Percentiles rank a stretch among this genome's conserved stretches.
Conservation (phyloP, 2,329 filamentous ascomycete genomes). For the Fusarium haematococcum region DNA sequence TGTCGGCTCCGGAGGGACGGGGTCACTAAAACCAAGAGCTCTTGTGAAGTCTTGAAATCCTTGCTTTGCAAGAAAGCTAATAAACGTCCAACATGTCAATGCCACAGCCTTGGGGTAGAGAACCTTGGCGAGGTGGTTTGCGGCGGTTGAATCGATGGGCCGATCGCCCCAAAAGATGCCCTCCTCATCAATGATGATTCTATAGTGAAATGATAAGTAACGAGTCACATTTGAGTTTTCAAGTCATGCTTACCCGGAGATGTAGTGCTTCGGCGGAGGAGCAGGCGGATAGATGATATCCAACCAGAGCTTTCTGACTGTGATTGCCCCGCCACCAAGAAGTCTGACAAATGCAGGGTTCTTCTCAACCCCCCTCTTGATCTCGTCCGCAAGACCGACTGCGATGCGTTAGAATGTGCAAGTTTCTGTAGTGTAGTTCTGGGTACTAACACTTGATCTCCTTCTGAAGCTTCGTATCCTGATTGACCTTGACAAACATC, state of each 20-base stretch:
- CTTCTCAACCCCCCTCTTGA: slow-evolving; percentile 53
- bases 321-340: slow-evolving; percentile 61
- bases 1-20: slow-evolving; percentile 42
- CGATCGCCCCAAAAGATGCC: slow-evolving; percentile 60
- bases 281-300: slow-evolving; percentile 69
- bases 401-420: slow-evolving; percentile 23
- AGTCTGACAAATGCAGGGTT: slow-evolving; percentile 56
- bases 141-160: slow-evolving; percentile 61
- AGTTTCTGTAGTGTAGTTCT: too few relatives aligned
- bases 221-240: slow-evolving; percentile 33
- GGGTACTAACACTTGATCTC: slow-evolving; percentile 59
- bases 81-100: slow-evolving; percentile 64
- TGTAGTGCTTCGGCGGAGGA: slow-evolving; percentile 70
- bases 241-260: slow-evolving; percentile 65
- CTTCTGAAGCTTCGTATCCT: slow-evolving; percentile 60
- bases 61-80: slow-evolving; percentile 59
- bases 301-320: slow-evolving; percentile 67
- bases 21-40: slow-evolving; percentile 57
- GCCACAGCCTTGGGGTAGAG: slow-evolving; percentile 67
- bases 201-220: slow-evolving; percentile 37
- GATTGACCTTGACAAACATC: slow-evolving; percentile 69
- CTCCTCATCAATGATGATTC: slow-evolving; percentile 63
- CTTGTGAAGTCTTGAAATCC: slow-evolving; percentile 57
- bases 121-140: slow-evolving; percentile 58
- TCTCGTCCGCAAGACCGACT: slow-evolving; percentile 50